Base-by-base conservation (phyloP, 305 asterid species). In the Rubia balearica region DNA sequence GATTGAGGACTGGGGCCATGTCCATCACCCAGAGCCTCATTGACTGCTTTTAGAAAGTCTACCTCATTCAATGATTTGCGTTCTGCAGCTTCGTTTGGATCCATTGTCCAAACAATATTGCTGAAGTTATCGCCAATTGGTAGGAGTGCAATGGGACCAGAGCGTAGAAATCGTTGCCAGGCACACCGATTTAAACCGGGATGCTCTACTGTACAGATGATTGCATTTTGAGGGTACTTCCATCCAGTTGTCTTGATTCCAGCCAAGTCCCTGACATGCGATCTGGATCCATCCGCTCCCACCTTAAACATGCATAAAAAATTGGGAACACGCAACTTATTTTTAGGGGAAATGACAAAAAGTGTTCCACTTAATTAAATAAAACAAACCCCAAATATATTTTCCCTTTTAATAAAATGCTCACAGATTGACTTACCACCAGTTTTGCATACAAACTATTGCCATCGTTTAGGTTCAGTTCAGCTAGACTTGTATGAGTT, bases 31-130 rank as follows among this genome's bases (percentile, higher is more conserved):
- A 91, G 75, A 68, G 96, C 97, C 51, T 74, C 77, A 63, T 88
- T 88, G 49, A 90, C 77, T 73, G 88, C 90, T 21, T 73, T 82
- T 62, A 95, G 72, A 76, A 95, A 95, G 51, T 85, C 96, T 70
- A 69, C 74, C 78, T 83, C 96, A 13, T 81, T 73, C 86, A 88
- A 79, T 27, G 90, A 85, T 80, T 83, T 90, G 60, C 89, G 83
- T 30, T 77, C 77, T 40, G 24, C 71, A 12, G 98, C 79, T 75
- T 91, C 96, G 60, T 90, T 88, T 1, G 98, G 97, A 63, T 68
- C 79, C 99, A 91, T 91, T 69, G 98, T 87, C 99, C 99, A 95
- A 64, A 95, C 98, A 21, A 90, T 91, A 77, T 91, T 95, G 88
- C 99, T 91, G 84, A 84, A 95, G 12, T 81, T 88, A 70, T 87